Percentiles rank a stretch among this genome's conserved stretches.
These are phyloP conservation scores for Suillus subalutaceus DNA, from an alignment of 768 basidiomycete species.

Conservation along the genomic window DNA sequence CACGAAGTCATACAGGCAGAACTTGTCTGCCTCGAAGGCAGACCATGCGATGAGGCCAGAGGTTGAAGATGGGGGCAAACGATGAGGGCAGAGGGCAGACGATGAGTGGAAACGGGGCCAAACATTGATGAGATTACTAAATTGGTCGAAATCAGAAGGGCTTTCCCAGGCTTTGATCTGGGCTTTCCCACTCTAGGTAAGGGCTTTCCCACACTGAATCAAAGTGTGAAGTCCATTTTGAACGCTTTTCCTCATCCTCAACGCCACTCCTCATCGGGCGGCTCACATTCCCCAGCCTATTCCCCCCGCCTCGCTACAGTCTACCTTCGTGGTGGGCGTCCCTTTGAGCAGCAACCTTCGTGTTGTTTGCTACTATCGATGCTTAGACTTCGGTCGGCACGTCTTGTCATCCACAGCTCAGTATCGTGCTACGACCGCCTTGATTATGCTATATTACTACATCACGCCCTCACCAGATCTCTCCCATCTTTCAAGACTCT, in stretches of 20 bases:
- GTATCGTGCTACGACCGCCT: not conserved
- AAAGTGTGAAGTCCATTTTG: not conserved
- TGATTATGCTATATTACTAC: too few species aligned
- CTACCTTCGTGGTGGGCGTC: not conserved
- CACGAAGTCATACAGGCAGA: too few species aligned
- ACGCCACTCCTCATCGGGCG: not conserved
- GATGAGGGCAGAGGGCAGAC: too few species aligned
- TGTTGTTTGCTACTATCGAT: not conserved
- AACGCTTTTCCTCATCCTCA: not conserved
- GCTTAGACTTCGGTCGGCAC: not conserved
- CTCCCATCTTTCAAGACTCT: too few species aligned
- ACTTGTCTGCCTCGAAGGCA: too few species aligned
- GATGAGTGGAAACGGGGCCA: too few species aligned
- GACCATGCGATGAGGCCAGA: too few species aligned
- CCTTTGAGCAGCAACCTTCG: not conserved
- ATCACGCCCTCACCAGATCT: too few species aligned
- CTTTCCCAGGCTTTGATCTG: too few species aligned
- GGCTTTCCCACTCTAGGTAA: too few species aligned
- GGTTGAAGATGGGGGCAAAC: too few species aligned
- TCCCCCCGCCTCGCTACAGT: not conserved
- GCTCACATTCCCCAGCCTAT: too few species aligned
- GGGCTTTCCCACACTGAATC: not conserved
- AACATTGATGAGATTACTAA: not conserved
- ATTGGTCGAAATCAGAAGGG: not conserved
- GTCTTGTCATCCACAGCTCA: not conserved